phyloP scores from a whole-genome alignment of 2,329 filamentous ascomycete genomes.

The Lachnum nothofagi region DNA sequence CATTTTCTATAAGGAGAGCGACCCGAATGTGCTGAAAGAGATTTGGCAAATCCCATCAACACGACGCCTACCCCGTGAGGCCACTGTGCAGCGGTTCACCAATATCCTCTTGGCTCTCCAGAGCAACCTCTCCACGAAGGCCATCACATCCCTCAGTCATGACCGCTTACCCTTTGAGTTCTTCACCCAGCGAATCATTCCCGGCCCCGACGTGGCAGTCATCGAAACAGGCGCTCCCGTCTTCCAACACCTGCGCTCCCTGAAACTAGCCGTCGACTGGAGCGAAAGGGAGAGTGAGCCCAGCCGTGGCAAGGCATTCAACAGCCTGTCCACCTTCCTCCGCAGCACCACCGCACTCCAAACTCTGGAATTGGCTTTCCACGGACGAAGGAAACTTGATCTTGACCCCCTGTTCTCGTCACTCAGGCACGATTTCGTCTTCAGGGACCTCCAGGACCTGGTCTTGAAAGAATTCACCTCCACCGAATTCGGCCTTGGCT shows the following conservation, averaged over 20 bases:
- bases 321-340: conserved; percentile 18
- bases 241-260: conserved; percentile 16
- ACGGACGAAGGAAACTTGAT: conserved; percentile 18
- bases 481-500: conserved; percentile 40
- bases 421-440: conserved; percentile 33
- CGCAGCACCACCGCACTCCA: conserved; percentile 14
- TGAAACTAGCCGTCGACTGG: conserved; percentile 23
- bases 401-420: conserved; percentile 15
- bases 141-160: conserved; percentile 21
- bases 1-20: conserved; percentile 16
- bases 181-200: conserved; percentile 20
- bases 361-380: conserved; percentile 17
- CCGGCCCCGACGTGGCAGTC: not conserved
- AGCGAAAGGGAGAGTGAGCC: conserved; percentile 19
- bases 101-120: conserved; percentile 17
- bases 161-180: conserved; percentile 30
- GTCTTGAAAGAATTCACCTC: conserved; percentile 41
- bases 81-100: conserved; percentile 23
- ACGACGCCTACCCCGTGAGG: conserved; percentile 19
- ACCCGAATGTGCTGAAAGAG: conserved; percentile 17
- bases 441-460: conserved; percentile 37
- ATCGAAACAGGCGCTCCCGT: conserved; percentile 14
- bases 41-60: conserved; percentile 28
- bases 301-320: conserved; percentile 13
- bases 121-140: conserved; percentile 4